Base-by-base conservation (phyloP, 148 eudicot species). In the Nepenthes mirabilis region DNA sequence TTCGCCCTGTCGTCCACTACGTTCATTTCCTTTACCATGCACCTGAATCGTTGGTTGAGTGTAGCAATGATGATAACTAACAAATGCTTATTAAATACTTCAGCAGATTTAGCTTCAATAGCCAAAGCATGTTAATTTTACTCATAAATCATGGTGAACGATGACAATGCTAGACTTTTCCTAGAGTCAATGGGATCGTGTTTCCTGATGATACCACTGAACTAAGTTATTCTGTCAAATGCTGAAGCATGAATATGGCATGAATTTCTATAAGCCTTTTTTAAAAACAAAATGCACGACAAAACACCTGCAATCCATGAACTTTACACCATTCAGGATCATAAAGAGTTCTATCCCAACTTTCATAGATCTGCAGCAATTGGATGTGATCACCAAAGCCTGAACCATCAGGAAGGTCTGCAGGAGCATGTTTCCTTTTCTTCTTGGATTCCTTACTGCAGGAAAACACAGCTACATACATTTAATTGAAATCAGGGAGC, bases 361-460 rank as follows among this genome's bases (percentile, higher is more conserved):
- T 70, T 68, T 94, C 97, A 77, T 55, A 94, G 51, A 94, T 89
- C 72, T 94, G 95, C 59, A 94, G 70, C 72, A 89, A 62, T 72
- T 94, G 99, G 63, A 80, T 79, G 77, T 94, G 99, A 80, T 94
- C 99, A 37, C 99, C 99, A 67, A 74, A 78, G 52, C 99, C 99
- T 57, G 77, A 81, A 65, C 99, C 99, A 81, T 83, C 83, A 54
- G 99, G 99, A 70, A 94, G 82, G 52, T 82, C 74, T 48, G 80
- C 67, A 49, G 82, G 78, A 50, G 76, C 63, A 14, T 81, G 84
- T 65, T 89, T 94, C 76, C 99, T 78, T 83, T 94, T 94, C 91
- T 75, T 89, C 3, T 86, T 95, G 63, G 75, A 62, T 56, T 78
- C 74, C 74, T 86, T 94, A 50, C 88, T 83, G 80, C 67, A 66